phyloP scores from a whole-genome alignment of 805 yeast species.

The Monosporozyma aerobia region DNA sequence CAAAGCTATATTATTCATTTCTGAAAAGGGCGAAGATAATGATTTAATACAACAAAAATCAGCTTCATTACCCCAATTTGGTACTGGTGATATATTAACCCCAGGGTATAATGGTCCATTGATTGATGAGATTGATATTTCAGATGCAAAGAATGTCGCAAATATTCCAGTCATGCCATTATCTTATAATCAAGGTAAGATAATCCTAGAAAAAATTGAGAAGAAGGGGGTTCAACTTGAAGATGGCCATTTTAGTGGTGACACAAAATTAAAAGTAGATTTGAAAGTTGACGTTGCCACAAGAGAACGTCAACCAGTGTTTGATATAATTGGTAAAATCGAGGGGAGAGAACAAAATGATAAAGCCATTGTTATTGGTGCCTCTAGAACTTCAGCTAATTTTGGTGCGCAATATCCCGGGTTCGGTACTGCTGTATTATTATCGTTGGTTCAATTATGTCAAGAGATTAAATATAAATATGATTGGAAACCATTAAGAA shows the following conservation, averaged over 20 bases:
- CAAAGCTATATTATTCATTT: conserved; percentile 59
- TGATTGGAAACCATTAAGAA: conserved; percentile 77
- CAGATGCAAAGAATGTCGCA: conserved; percentile 47
- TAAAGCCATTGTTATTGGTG: conserved; percentile 68
- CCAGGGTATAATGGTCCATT: conserved; percentile 60
- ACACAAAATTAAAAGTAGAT: conserved; percentile 12
- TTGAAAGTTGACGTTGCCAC: conserved; percentile 36
- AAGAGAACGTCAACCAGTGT: conserved; percentile 51
- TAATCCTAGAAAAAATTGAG: conserved; percentile 22
- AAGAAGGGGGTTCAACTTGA: conserved; percentile 23
- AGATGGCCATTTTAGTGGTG: conserved; percentile 18
- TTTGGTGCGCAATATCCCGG: conserved; percentile 65
- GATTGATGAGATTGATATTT: conserved; percentile 35
- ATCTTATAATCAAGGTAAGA: conserved; percentile 60
- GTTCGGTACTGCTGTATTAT: conserved; percentile 63
- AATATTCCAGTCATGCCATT: conserved; percentile 70
- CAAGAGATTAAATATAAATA: conserved; percentile 52
- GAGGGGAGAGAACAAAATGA: conserved; percentile 73
- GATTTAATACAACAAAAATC: conserved; percentile 32
- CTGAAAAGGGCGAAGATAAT: conserved; percentile 32
- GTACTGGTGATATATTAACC: conserved; percentile 70
- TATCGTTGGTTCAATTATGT: conserved; percentile 63
- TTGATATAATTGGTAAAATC: conserved; percentile 74
- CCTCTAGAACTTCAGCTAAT: conserved; percentile 69
- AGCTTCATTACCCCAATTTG: conserved; percentile 48